Percentiles rank a stretch among this genome's conserved stretches.
Conservation (phyloP, 2,329 filamentous ascomycete species). For the Helminthosporium solani region DNA sequence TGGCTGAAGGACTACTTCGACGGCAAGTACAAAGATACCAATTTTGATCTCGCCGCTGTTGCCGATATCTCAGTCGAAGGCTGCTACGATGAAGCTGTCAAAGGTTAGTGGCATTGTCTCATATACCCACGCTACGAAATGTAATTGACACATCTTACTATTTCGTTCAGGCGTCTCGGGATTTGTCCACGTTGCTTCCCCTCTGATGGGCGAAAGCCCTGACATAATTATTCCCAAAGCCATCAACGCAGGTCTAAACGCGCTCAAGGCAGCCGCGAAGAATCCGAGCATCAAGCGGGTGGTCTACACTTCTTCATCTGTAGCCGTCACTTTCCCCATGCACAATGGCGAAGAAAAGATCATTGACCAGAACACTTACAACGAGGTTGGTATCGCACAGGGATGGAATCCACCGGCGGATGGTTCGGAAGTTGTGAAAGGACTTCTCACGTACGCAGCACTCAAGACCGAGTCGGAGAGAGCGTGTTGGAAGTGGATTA, state of each 20-base stretch:
- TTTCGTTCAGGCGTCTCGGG: constrained; percentile 32
- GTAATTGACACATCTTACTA: not conserved
- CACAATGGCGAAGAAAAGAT: constrained; percentile 34
- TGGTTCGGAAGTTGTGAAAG: constrained; percentile 19
- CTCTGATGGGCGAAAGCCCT: constrained; percentile 39
- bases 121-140: not conserved
- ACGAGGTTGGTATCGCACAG: constrained; percentile 36
- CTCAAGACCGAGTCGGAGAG: constrained; percentile 52
- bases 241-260: constrained; percentile 39
- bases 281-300: constrained; percentile 46
- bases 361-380: constrained; percentile 38
- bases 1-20: constrained; percentile 36
- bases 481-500: constrained; percentile 49
- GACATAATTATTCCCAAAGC: constrained; percentile 47
- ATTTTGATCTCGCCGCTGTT: constrained; percentile 33
- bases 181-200: constrained; percentile 50
- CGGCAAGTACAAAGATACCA: constrained; percentile 19
- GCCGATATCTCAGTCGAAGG: constrained; percentile 29
- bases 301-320: constrained; percentile 48
- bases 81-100: constrained; percentile 27
- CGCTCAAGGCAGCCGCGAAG: constrained; percentile 46
- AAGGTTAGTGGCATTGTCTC: constrained; percentile 19
- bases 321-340: constrained; percentile 37
- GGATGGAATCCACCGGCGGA: constrained; percentile 33
- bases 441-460: constrained; percentile 45